These are phyloP conservation scores for Fusarium ramigenum DNA, from an alignment of 2,329 filamentous ascomycete genomes.

Conservation along the genomic window DNA sequence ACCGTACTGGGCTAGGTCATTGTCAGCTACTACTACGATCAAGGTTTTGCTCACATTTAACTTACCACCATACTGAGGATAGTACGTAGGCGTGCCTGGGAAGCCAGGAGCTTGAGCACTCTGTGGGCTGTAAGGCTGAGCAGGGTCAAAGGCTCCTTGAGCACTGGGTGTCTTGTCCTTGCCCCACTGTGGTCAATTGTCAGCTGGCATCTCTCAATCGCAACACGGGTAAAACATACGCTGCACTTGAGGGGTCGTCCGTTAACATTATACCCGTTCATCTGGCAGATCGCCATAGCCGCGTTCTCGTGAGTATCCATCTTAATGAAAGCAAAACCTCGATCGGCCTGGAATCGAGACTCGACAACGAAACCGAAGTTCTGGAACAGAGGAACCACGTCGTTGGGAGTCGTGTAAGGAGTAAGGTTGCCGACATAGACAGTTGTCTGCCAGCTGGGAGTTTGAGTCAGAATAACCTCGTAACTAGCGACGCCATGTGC, in stretches of 20 bases:
- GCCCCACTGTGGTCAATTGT: slow-evolving; percentile 77
- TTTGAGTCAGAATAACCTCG: slow-evolving; percentile 95
- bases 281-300: slow-evolving; percentile 96
- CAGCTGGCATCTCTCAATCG: slow-evolving; percentile 10
- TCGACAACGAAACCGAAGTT: slow-evolving; percentile 99
- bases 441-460: slow-evolving; percentile 97
- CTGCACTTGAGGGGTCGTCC: slow-evolving; percentile 97
- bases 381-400: slow-evolving; percentile 97
- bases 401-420: slow-evolving; percentile 95
- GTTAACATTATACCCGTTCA: slow-evolving; percentile 98
- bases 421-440: slow-evolving; percentile 98
- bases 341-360: slow-evolving; percentile 96
- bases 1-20: slow-evolving; percentile 60
- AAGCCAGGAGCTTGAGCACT: slow-evolving; percentile 77
- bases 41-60: slow-evolving; percentile 31
- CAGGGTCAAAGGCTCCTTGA: slow-evolving; percentile 77
- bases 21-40: slow-evolving; percentile 40
- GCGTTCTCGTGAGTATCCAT: slow-evolving; percentile 99
- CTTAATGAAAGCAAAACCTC: slow-evolving; percentile 98
- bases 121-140: slow-evolving; percentile 76
- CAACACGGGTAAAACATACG: slow-evolving; percentile 68
- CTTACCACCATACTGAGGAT: slow-evolving; percentile 91
- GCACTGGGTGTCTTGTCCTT: slow-evolving; percentile 93
- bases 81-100: slow-evolving; percentile 85
- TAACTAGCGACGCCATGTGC: slow-evolving; percentile 97